Evolutionary conservation across 495 filamentous ascomycete genomes (phyloP), one percentile per base, ranked within the genome.

Genomic region (Hypoxylon subgilvum): DNA sequence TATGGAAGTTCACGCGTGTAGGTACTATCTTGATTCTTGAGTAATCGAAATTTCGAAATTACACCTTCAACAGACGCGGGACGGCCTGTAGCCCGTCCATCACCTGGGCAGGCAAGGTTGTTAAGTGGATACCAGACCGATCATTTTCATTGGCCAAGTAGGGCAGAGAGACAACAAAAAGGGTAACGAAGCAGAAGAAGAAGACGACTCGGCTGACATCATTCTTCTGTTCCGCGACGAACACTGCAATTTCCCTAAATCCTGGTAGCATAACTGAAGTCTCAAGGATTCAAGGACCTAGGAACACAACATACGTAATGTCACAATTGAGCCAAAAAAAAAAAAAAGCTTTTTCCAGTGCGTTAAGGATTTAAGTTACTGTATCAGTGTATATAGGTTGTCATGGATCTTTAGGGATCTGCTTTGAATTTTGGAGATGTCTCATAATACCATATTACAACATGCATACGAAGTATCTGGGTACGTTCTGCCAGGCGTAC

Each of bases 31-130:
- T n/a, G n/a, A n/a, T n/a, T n/a, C n/a, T n/a, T n/a, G n/a, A n/a
- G 55, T 52, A 52, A 57, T 63, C 35, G 53, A 63, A 63, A 63
- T 63, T 63, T 63, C 35, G 53, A 63, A 63, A 63, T 63, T 63
- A 64, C 23, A 27, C 52, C 41, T 28, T 52, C 57, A 45, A 52
- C 54, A 44, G 53, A 45, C 49, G 53, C 53, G 61, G 61, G 38
- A 58, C 61, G 49, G 61, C 4, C 25, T 54, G 13, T 58, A 54
- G 39, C 34, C 61, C 49, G 54, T 42, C 38, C 61, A 44, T 54
- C 43, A n/a, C n/a, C n/a, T n/a, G n/a, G n/a, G n/a, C n/a, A 36
- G 36, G 23, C 45, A 58, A 54, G 61, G 61, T 58, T 64, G 61
- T 58, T 58, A 35, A 58, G 61, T 49, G 53, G 61, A 44, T 44